Base-by-base conservation (phyloP, 2,329 filamentous ascomycete genomes). In the Curvularia hawaiiensis region DNA sequence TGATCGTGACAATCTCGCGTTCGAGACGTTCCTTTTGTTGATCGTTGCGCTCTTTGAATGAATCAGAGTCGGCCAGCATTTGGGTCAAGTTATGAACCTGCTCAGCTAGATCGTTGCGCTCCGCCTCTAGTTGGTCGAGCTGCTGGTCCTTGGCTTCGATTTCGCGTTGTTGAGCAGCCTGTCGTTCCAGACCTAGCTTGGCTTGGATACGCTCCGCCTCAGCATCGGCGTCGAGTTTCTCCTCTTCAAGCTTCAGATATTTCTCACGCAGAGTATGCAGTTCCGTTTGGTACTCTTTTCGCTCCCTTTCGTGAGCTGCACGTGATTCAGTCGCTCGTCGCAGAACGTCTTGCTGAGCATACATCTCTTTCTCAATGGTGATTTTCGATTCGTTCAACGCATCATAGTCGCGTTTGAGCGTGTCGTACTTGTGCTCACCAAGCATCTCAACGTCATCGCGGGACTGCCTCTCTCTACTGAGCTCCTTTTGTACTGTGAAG, bases 281-380 rank as follows among this genome's bases (percentile, higher is more conserved):
- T 72, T 98, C 94, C 35, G 86, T 84, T 56, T 96, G 91, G 43
- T 95, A 90, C 53, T 97, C 91, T 70, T 96, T 95, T 3, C 93
- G 90, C 70, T 96, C 92, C 63, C 89, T 87, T 73, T 99, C 94
- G 0, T 91, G 91, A 5, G 87, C 85, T 5, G 88, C 83, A 31
- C 91, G 87, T 46, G 91, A 89, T 75, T 97, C 92, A 64, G 90
- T 91, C 11, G 92, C 91, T 53, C 94, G 87, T 38, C 95, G 88
- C 45, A 97, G 84, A 11, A 91, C 90, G 72, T 99, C 94, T 75
- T 97, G 93, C 72, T 98, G 94, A 5, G 91, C 89, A 73, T 98
- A 98, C 75, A 99, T 88, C 77, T 98, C 94, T 76, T 97, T 98
- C 77, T 99, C 94, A 62, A 99, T 97, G 46, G 88, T 96, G 68